Conservation (phyloP, 345 rosid genomes). For the Raphanus sativus region DNA sequence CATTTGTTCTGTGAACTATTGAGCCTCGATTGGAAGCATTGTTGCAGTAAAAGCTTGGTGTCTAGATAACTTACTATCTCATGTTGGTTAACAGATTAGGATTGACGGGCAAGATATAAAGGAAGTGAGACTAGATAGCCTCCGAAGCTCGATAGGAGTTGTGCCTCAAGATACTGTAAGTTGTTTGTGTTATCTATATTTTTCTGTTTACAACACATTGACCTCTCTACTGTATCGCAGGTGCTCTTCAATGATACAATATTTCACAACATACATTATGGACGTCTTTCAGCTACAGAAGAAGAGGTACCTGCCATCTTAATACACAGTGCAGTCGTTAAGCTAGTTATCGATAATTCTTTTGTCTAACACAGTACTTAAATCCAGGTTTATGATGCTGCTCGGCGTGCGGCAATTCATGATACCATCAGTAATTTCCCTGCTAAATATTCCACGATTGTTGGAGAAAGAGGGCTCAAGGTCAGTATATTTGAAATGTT, state of each 20-base stretch:
- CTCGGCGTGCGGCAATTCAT: slow-evolving; percentile 91
- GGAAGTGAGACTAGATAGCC: slow-evolving; percentile 72
- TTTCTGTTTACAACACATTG: not conserved
- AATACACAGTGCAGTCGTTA: not conserved
- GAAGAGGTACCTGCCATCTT: slow-evolving; percentile 63
- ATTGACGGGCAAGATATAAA: slow-evolving; percentile 89
- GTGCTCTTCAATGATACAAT: slow-evolving; percentile 97
- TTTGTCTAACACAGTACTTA: slow-evolving; percentile 14
- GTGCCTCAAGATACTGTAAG: slow-evolving; percentile 99
- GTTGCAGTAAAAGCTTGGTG: slow-evolving; percentile 19
- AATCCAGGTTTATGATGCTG: slow-evolving; percentile 91
- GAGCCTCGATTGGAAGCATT: slow-evolving; percentile 14
- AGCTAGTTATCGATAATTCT: not conserved
- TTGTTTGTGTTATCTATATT: slow-evolving; percentile 10
- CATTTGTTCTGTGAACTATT: slow-evolving; percentile 5
- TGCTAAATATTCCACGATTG: slow-evolving; percentile 82
- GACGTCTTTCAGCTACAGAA: slow-evolving; percentile 85
- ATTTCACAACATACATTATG: slow-evolving; percentile 95
- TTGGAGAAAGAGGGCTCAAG: slow-evolving; percentile 99
- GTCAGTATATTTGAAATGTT: slow-evolving; percentile 46
- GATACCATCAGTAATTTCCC: slow-evolving; percentile 91
- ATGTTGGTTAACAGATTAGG: slow-evolving; percentile 49
- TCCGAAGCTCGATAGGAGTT: slow-evolving; percentile 75
- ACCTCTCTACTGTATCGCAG: slow-evolving; percentile 46
- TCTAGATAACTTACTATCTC: slow-evolving; percentile 13